Base-by-base conservation (phyloP, 2,329 filamentous ascomycete genomes). In the Cordyceps cicadae region DNA sequence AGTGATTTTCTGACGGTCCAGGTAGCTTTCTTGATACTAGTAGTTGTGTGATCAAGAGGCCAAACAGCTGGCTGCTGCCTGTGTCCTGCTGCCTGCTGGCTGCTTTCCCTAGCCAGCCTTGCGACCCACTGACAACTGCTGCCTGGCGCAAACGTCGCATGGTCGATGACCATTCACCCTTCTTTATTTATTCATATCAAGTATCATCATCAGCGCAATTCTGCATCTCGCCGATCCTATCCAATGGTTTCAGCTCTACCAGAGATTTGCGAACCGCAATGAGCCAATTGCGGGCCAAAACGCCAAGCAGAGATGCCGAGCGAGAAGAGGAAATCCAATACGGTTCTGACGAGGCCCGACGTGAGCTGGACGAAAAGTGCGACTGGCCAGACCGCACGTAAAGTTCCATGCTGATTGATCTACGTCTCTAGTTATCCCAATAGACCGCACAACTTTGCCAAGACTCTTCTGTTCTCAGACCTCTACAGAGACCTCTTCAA, bases 401-500 rank as follows among this genome's bases (percentile, higher is more conserved):
- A 17, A 59, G 21, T 26, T 32, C 37, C 39, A 19, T 26, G n/a
- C 66, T 71, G 59, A 74, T 39, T 71, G 59, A 74, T 39, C 59
- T 57, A 17, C 11, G n/a, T 15, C n/a, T 1, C n/a, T 62, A 91
- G 88, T 69, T 95, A 90, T 70, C 90, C 92, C 3, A 87, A 91
- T 68, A 85, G 92, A 3, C 94, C 94, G 3, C 83, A 78, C 64
- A 99, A 97, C 66, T 84, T 88, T 66, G 85, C 85, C 45, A 85
- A 84, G 63, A 97, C 93, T 0, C 77, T 95, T 11, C 84, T 85
- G 5, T 99, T 99, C 70, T 88, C 90, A 62, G 87, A 89, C 4
- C 79, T 99, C 0, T 91, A 88, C 71, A 77, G 81, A 17, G 80
- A 81, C 26, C 80, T 99, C 0, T 97, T 99, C 77, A 88, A 96